Conservation (phyloP, 495 filamentous ascomycete species). For the Annulohypoxylon maeteangense region DNA sequence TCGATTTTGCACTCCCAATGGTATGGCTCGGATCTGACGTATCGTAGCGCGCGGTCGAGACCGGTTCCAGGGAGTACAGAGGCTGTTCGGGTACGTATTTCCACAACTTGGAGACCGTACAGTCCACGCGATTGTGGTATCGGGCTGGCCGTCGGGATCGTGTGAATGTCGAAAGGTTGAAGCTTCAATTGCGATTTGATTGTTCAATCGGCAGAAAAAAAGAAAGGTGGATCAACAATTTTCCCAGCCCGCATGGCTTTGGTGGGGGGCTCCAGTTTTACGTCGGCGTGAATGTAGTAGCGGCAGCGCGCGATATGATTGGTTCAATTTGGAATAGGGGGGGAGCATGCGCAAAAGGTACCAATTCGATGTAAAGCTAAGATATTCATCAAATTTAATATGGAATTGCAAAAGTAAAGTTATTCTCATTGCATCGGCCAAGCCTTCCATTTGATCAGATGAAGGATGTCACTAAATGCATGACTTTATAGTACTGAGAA, state of each 20-base stretch:
- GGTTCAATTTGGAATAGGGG: not conserved
- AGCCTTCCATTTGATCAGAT: too few relatives aligned
- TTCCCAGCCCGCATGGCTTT: conserved; percentile 5
- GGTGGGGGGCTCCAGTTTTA: not conserved
- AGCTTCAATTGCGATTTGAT: not conserved
- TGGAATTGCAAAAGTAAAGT: too few relatives aligned
- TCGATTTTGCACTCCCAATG: not conserved
- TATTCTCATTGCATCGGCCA: too few relatives aligned
- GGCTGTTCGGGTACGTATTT: not conserved
- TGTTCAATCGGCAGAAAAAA: conserved; percentile 17
- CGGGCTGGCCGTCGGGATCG: not conserved
- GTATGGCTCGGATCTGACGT: not conserved
- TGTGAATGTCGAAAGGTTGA: not conserved
- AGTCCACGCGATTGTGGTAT: not conserved
- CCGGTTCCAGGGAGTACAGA: not conserved
- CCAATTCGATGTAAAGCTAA: too few relatives aligned
- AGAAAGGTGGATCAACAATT: conserved; percentile 24
- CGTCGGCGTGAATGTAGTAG: not conserved
- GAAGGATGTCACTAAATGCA: too few relatives aligned
- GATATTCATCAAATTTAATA: not conserved
- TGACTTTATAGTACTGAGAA: too few relatives aligned
- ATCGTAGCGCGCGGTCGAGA: not conserved
- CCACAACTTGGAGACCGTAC: not conserved
- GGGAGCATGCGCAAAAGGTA: not conserved
- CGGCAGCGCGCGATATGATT: not conserved